phyloP scores from a whole-genome alignment of 2,329 filamentous ascomycete species.

The Aspergillus felis region DNA sequence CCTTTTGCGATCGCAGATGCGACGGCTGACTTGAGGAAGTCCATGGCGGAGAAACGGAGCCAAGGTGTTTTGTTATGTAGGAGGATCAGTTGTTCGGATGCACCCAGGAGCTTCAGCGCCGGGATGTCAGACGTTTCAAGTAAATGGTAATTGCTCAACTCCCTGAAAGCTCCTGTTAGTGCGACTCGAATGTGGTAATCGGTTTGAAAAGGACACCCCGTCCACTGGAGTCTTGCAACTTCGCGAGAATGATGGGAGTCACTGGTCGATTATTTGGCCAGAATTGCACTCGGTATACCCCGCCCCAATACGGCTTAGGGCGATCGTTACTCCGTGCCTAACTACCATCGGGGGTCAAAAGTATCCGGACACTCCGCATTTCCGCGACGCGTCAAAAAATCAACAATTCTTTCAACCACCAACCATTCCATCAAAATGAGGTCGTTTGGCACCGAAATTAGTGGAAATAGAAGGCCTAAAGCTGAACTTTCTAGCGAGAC shows the following conservation, averaged over 20 bases:
- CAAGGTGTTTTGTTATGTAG: not conserved
- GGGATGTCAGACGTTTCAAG: not conserved
- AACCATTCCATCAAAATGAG: too few relatives aligned
- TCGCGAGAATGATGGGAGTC: not conserved
- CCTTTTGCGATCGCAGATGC: slow-evolving; percentile 95
- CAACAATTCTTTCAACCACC: too few relatives aligned
- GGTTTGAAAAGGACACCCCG: not conserved
- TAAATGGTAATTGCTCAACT: not conserved
- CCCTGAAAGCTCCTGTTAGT: not conserved
- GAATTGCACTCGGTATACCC: slow-evolving; percentile 7
- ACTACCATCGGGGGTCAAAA: too few relatives aligned
- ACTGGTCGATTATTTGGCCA: not conserved
- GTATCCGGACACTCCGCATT: too few relatives aligned
- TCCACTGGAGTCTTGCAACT: not conserved
- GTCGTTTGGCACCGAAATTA: too few relatives aligned
- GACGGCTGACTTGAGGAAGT: slow-evolving; percentile 96
- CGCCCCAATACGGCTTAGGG: slow-evolving; percentile 23
- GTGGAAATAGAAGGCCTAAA: too few relatives aligned
- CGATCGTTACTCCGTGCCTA: not conserved
- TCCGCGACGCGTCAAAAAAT: too few relatives aligned
- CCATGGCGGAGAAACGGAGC: slow-evolving; percentile 57
- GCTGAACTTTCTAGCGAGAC: too few relatives aligned
- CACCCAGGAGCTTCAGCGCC: not conserved
- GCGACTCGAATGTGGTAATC: not conserved
- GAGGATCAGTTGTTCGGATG: slow-evolving; percentile 3